A percentile compares a stretch with the other conserved stretches of the same genome.
Evolutionary conservation across 495 filamentous ascomycete genomes (phyloP).

Genomic region (Penicillium mononematosum): DNA sequence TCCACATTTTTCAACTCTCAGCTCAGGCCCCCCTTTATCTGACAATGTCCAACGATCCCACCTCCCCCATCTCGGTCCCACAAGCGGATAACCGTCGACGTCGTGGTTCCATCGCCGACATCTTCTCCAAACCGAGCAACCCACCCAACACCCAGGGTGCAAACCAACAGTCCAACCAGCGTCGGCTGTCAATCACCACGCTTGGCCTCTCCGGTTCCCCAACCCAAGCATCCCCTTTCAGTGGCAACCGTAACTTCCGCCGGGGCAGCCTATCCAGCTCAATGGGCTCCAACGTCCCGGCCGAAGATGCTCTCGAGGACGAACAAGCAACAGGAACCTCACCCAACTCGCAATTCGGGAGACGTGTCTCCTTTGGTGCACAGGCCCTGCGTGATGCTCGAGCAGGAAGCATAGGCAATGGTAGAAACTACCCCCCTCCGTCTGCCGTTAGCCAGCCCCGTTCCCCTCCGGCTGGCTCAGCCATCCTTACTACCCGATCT

Average conservation of each 20-base stretch:
- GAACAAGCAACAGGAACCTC: slow-evolving; percentile 54
- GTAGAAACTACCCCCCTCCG: slow-evolving; percentile 44
- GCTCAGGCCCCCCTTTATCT: slow-evolving; percentile 5
- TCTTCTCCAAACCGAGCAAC: slow-evolving; percentile 41
- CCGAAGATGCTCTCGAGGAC: slow-evolving; percentile 88
- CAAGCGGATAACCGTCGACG: slow-evolving; percentile 41
- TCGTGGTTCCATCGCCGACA: slow-evolving; percentile 51
- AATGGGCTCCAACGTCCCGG: slow-evolving; percentile 68
- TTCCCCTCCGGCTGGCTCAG: slow-evolving; percentile 25
- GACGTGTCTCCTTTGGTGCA: slow-evolving; percentile 89
- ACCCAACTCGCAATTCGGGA: slow-evolving; percentile 72
- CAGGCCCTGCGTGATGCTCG: slow-evolving; percentile 74
- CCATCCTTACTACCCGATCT: slow-evolving; percentile 29
- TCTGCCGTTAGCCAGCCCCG: slow-evolving; percentile 25
- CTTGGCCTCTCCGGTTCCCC: slow-evolving; percentile 82
- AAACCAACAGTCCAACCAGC: slow-evolving; percentile 45
- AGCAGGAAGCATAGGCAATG: slow-evolving; percentile 47
- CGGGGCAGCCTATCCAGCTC: slow-evolving; percentile 72
- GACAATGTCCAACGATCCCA: slow-evolving; percentile 51
- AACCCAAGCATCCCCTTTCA: slow-evolving; percentile 56
- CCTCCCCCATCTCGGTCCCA: slow-evolving; percentile 48
- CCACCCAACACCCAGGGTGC: slow-evolving; percentile 40
- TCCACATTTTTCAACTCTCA: slow-evolving; percentile 21
- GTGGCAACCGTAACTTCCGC: slow-evolving; percentile 47
- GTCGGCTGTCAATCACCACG: slow-evolving; percentile 84